Evolutionary conservation across 257 asterid genomes (phyloP).

Genomic region (Nemophila menziesii): DNA sequence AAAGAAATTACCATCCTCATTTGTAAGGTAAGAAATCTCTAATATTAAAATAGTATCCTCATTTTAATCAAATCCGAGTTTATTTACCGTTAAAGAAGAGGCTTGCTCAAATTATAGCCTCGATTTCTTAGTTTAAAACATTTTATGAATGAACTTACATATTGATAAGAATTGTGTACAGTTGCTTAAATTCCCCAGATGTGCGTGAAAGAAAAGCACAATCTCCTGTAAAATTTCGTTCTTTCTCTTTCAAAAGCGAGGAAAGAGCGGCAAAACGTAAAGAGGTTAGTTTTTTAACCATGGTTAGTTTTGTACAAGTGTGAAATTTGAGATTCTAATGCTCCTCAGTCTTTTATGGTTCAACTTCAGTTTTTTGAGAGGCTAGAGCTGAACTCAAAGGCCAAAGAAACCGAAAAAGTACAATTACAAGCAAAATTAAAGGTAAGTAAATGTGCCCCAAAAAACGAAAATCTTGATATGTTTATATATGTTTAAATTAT

Average conservation of each 20-base stretch:
- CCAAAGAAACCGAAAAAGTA: slow-evolving; percentile 32
- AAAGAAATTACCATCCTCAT: slow-evolving; percentile 19
- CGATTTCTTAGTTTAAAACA: not conserved
- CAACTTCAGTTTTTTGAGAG: slow-evolving; percentile 51
- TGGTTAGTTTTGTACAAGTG: not conserved
- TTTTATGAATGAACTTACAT: not conserved
- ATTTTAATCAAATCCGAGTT: too few relatives aligned
- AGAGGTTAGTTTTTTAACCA: slow-evolving; percentile 43
- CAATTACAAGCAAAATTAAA: slow-evolving; percentile 33
- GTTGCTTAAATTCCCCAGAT: slow-evolving; percentile 30
- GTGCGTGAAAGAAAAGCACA: slow-evolving; percentile 23
- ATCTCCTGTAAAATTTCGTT: slow-evolving; percentile 26
- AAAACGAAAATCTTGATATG: not conserved
- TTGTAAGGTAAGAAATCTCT: slow-evolving; percentile 28
- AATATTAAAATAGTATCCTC: too few relatives aligned
- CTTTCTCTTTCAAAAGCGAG: slow-evolving; percentile 70
- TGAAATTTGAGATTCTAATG: slow-evolving; percentile 1
- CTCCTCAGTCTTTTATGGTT: slow-evolving; percentile 3
- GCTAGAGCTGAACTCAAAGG: slow-evolving; percentile 47
- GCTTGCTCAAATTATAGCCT: not conserved
- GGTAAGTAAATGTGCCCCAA: slow-evolving; percentile 24
- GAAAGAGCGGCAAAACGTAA: slow-evolving; percentile 73
- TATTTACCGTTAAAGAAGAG: not conserved
- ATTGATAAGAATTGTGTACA: slow-evolving; percentile 14
- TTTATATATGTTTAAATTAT: too few relatives aligned